Conservation (phyloP, 2,329 filamentous ascomycete species). For the Aspergillus ochraceus region DNA sequence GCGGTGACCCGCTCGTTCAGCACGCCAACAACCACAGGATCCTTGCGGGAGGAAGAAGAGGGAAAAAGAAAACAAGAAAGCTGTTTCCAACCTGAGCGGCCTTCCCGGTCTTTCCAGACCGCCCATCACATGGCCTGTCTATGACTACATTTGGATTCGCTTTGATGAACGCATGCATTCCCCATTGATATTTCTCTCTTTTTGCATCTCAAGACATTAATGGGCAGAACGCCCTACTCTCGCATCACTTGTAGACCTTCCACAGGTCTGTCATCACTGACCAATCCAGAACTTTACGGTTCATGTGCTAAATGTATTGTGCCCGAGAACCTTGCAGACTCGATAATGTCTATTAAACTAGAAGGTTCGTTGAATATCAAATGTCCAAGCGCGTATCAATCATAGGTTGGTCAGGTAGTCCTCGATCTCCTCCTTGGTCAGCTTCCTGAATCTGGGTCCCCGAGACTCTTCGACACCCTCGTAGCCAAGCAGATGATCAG, state of each 20-base stretch:
- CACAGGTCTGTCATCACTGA: background rate
- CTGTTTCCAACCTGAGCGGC: background rate
- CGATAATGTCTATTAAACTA: constrained; percentile 28
- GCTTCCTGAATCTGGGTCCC: constrained; percentile 56
- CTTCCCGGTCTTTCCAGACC: background rate
- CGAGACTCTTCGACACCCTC: constrained; percentile 49
- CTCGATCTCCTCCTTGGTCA: constrained; percentile 97
- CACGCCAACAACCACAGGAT: background rate
- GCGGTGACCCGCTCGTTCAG: background rate
- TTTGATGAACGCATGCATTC: background rate
- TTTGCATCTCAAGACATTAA: background rate
- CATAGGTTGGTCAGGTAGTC: constrained; percentile 99
- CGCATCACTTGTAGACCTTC: background rate
- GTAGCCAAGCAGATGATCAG: constrained; percentile 86
- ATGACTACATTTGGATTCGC: background rate
- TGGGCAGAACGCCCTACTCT: background rate
- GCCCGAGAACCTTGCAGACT: constrained; percentile 20
- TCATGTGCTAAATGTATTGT: background rate
- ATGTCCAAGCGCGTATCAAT: constrained; percentile 32
- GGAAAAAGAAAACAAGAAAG: background rate
- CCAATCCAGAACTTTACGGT: background rate
- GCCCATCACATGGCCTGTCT: background rate
- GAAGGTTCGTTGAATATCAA: constrained; percentile 19
- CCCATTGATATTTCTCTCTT: background rate
- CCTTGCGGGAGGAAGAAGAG: background rate